Evolutionary conservation across 306 rosid species (phyloP).

Genomic region (Trifolium subterraneum): DNA sequence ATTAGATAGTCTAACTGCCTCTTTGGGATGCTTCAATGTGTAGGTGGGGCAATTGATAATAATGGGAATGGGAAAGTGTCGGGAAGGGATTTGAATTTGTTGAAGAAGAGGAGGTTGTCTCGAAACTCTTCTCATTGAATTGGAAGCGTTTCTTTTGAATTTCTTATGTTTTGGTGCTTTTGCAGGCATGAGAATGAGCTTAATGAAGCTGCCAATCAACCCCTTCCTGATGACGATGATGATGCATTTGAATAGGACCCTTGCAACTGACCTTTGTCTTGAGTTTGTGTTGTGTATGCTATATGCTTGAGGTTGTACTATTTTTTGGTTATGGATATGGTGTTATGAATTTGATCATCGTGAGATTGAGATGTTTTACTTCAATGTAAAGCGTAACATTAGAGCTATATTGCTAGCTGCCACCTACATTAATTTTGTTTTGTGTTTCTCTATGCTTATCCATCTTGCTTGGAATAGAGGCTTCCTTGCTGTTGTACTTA

Average conservation of each 20-base stretch:
- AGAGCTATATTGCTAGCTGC: no score
- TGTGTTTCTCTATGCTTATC: no score
- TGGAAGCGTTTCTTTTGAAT: neutral
- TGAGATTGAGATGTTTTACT: constrained; percentile 31
- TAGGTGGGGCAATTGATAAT: constrained; percentile 64
- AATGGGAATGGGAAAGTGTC: constrained; percentile 77
- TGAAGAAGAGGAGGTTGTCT: constrained; percentile 67
- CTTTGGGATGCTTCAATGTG: constrained; percentile 42
- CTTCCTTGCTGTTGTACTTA: constrained; percentile 11
- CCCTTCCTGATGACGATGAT: constrained; percentile 85
- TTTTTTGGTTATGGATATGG: constrained; percentile 36
- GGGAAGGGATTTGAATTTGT: no score
- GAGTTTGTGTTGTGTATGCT: constrained; percentile 26
- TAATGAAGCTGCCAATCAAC: constrained; percentile 65
- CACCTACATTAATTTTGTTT: no score
- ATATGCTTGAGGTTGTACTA: constrained; percentile 33
- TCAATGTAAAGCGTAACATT: neutral
- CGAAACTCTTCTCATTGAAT: constrained; percentile 24
- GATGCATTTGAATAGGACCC: constrained; percentile 62
- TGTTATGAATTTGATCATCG: neutral
- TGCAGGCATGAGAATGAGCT: constrained; percentile 80
- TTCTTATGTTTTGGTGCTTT: constrained; percentile 5
- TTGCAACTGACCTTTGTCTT: neutral
- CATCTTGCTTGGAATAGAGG: no score
- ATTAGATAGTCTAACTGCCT: no score